Evolutionary conservation across 306 rosid genomes (phyloP), one percentile per base, ranked within the genome.

Genomic region (Vachellia collinsii): DNA sequence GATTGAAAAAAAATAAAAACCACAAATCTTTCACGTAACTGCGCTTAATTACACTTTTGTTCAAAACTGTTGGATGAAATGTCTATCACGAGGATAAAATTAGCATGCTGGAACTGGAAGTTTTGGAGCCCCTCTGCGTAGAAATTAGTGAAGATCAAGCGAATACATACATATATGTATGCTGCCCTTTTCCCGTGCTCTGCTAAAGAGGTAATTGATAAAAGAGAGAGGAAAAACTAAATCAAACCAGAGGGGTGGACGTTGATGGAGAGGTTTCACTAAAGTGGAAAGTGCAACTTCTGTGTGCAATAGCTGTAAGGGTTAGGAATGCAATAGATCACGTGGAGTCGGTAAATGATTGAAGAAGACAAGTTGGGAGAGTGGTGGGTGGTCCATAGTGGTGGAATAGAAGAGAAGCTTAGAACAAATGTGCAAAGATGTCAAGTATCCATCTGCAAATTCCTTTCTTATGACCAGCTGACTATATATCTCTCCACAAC

Each of bases 301-400:
- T 80, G 34, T 80, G 37, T n/a, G 73, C 8, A 41, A 48, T 43
- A 41, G 72, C 42, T 51, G 61, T 20, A 80, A 64, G 78, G 78
- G 83, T 75, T 74, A 80, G 81, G 89, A 87, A 90, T 84, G 86
- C 53, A 85, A 74, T 56, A 59, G 77, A 80, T 59, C 84, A 91
- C 74, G 94, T 84, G 93, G 74, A 20, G 38, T 9, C 38, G 0
- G 53, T 65, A 81, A 80, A 89, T 88, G 88, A 90, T 86, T 85
- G 91, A 90, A 85, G 85, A 86, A 74, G 85, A 74, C 86, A 85
- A 86, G 77, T 83, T 74, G 88, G 70, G 77, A n/a, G 17, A 17
- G 6, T 16, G 16, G 20, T 50, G 88, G 86, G 90, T 85, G 97
- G 93, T 85, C 94, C 94, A 67, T 51, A 23, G 66, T 47, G 73